Evolutionary conservation across 1,284 basidiomycete genomes (phyloP), one percentile per base, ranked within the genome.

Genomic region (Trametes sp.): DNA sequence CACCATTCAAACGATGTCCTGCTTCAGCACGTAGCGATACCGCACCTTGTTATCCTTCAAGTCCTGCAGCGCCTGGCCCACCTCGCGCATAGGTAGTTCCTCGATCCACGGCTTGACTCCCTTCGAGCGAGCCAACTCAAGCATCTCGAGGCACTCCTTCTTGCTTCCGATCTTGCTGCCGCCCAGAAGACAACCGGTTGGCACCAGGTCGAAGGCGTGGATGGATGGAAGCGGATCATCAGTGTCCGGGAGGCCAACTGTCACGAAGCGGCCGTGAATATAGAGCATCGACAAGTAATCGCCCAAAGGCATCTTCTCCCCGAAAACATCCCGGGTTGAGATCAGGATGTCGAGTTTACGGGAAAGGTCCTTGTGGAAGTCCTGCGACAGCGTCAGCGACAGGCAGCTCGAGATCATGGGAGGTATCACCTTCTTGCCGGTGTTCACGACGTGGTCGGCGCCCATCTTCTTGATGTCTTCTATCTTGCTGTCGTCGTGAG

Each of bases 391-490:
- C 13, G 57, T 49, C 16, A 57, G 46, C 29, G 16, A 16, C 5
- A 23, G 46, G 23, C 51, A n/a, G 16, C 7, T 24, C 11, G n/a
- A 21, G 19, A 41, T 23, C 24, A 10, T 42, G 24, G 3, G 44
- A 13, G 24, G 28, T n/a, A 2, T 0, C 14, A 69, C 70, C 63
- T 66, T 51, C 19, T 64, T 54, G 26, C 41, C 45, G 16, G 84
- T 86, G 41, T 79, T 71, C 36, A 87, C 76, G 66, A 86, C 83
- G 45, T 82, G 75, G 38, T 80, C 79, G 0, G 87, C 88, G 11
- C 89, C 88, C 76, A 91, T 82, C 67, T 84, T 81, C 70, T 83
- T 77, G 35, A 86, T 86, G 69, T 90, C 88, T n/a, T 83, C 81
- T 76, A 85, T 79, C 76, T 91, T 92, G 67, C 76, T 75, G 28